Evolutionary conservation across 352 stramenopile genomes (phyloP), one percentile per base, ranked within the genome.

Genomic region (Phytophthora uliginosa): DNA sequence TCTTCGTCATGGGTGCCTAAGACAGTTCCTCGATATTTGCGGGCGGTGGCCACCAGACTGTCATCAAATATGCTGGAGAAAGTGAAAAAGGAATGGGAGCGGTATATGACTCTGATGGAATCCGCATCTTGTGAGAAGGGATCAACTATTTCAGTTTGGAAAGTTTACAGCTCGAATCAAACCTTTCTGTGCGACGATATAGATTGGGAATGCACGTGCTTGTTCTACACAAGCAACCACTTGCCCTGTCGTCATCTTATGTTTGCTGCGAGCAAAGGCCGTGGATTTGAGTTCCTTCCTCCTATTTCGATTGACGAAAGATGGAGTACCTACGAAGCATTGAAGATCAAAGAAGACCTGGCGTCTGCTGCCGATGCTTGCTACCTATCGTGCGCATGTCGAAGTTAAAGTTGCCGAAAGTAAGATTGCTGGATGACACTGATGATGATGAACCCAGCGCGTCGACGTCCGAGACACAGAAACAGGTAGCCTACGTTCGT

Each of bases 61-160:
- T 63, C 57, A 12, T 3, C 7, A 4, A 4, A 54, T 33, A 34
- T 68, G 1, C 63, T 73, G 22, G 47, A 63, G 34, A 67, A 54
- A 24, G 26, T 63, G 2, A 73, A 73, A 34, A 48, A 20, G 7
- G 55, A 66, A 26, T 76, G 64, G 73, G 69, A 83, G 2, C 34
- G 34, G 42, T 78, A 31, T 42, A 68, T 57, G 7, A 82, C 68
- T 50, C 66, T 59, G 13, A 28, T 22, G 13, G 61, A 66, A 7
- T 63, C 31, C 10, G 59, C 34, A 82, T 76, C n/a, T 69, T 73
- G 54, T 69, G 76, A 60, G 38, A 64, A 24, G 73, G 66, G 47
- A 24, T 48, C 31, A 74, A 15, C n/a, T 10, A 10, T 61, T 47
- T 69, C 59, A 12, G 10, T 13, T 22, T 74, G 59, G 59, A 67